Evolutionary conservation across 495 filamentous ascomycete genomes (phyloP).

Genomic region (Daldinia loculata): DNA sequence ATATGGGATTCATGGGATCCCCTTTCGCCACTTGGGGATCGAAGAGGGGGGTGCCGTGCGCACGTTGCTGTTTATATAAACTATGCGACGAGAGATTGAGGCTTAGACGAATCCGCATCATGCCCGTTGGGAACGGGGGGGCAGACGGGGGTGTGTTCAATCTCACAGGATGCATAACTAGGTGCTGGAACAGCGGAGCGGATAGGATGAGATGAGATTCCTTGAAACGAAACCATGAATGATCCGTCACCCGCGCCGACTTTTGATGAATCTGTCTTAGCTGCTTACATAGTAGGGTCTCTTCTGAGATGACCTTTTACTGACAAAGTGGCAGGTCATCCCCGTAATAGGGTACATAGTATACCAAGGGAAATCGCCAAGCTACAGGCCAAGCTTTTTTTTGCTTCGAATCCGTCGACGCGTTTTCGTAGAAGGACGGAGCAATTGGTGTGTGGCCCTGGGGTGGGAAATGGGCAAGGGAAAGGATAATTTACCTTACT

Average conservation of each 20-base stretch:
- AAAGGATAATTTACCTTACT: constrained; percentile 26
- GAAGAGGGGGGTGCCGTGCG: constrained; percentile 17
- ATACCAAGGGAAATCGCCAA: constrained; percentile 3
- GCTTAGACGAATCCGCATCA: constrained; percentile 37
- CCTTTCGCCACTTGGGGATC: constrained; percentile 35
- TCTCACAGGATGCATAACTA: constrained; percentile 30
- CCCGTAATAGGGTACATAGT: neutral
- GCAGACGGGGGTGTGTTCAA: constrained; percentile 1
- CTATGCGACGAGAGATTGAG: constrained; percentile 31
- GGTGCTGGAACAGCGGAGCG: constrained; percentile 21
- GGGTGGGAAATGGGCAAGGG: neutral
- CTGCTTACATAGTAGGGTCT: neutral
- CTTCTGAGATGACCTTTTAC: neutral
- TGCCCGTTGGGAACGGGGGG: constrained; percentile 26
- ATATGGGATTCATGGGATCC: constrained; percentile 35
- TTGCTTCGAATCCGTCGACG: constrained; percentile 19
- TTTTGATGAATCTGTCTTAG: neutral
- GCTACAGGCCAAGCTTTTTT: neutral
- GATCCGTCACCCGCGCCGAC: constrained; percentile 1
- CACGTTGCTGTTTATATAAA: constrained; percentile 44
- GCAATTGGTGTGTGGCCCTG: neutral
- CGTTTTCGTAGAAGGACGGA: constrained; percentile 14
- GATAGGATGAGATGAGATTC: constrained; percentile 35
- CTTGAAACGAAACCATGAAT: constrained; percentile 29
- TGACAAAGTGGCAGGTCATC: constrained; percentile 6